Base-by-base conservation (phyloP, 495 filamentous ascomycete genomes). In the Articulospora tetracladia region DNA sequence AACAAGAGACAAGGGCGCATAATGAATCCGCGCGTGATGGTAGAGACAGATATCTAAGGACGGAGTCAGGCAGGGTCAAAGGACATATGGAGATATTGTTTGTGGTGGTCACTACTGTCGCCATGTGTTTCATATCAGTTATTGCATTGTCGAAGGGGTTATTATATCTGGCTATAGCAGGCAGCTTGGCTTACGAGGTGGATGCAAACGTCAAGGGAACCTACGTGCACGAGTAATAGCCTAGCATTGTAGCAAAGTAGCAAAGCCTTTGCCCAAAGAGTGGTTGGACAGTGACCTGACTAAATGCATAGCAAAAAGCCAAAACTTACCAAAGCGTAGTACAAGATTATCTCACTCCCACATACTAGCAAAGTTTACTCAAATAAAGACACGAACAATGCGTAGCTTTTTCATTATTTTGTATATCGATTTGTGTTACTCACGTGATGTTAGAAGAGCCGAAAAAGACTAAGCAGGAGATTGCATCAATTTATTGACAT, bases 41-140 rank as follows among this genome's bases (percentile, higher is more conserved):
- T 55, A 41, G 53, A 55, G 32, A 55, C 53, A 7, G 32, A 44
- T n/a, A 44, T 44, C 30, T 34, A 34, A 34, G 30, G 30, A 34
- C 15, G 15, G 15, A 44, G 3, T 3, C 10, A 11, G 39, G 39
- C 15, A 44, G 39, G 39, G n/a, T n/a, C n/a, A n/a, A n/a, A 44
- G 39, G 8, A 11, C 11, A 44, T 3, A 15, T 44, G 10, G 3
- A 15, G 39, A 3, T 44, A 17, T 3, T 34, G 6, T 17, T 3
- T 11, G 39, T 7, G 17, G 39, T 15, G 15, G 17, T 17, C 3
- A 11, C 8, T 15, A 17, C 39, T 7, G n/a, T 44, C n/a, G 39
- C 39, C n/a, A 44, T 44, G 39, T 44, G 39, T 44, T 19, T 44
- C n/a, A 44, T 44, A 19, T 44, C n/a, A 44, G 39, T 17, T 44